A percentile compares a stretch with the other conserved stretches of the same genome.
Evolutionary conservation across 2,329 filamentous ascomycete species (phyloP).

Genomic region (Thermothelomyces thermophilus): DNA sequence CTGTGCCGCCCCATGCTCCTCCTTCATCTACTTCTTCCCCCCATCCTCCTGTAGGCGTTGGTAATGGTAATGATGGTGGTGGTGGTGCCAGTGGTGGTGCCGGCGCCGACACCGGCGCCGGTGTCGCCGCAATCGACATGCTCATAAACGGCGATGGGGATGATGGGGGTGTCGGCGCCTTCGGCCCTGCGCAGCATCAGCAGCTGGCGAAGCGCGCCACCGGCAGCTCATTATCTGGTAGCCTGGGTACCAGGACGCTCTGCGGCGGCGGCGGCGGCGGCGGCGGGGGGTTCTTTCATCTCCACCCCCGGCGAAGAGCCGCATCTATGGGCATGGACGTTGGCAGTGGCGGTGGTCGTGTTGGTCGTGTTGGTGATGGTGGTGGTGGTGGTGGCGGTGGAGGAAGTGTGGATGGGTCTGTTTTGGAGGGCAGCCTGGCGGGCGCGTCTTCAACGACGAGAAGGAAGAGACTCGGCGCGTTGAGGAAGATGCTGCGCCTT

Average conservation of each 20-base stretch:
- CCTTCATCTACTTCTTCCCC: not conserved
- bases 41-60: not conserved
- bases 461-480: slow-evolving; percentile 62
- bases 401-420: slow-evolving; percentile 3
- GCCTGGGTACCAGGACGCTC: slow-evolving; percentile 23
- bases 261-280: slow-evolving; percentile 18
- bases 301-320: slow-evolving; percentile 30
- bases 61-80: too few relatives aligned
- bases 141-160: not conserved
- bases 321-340: slow-evolving; percentile 21
- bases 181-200: not conserved
- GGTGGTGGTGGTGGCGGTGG: slow-evolving; percentile 2
- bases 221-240: slow-evolving; percentile 18
- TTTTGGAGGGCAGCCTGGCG: slow-evolving; percentile 8
- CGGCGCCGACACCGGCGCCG: not conserved
- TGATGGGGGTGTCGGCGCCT: not conserved
- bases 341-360: not conserved
- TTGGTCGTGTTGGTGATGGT: too few relatives aligned
- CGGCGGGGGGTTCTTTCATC: slow-evolving; percentile 1
- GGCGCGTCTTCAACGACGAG: slow-evolving; percentile 27
- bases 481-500: slow-evolving; percentile 59
- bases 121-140: not conserved
- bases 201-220: too few relatives aligned
- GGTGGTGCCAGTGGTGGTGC: slow-evolving; percentile 10
- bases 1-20: too few relatives aligned